Percentiles rank a stretch among this genome's conserved stretches.
Evolutionary conservation across 257 asterid genomes (phyloP).

Genomic region (Lycium barbarum): DNA sequence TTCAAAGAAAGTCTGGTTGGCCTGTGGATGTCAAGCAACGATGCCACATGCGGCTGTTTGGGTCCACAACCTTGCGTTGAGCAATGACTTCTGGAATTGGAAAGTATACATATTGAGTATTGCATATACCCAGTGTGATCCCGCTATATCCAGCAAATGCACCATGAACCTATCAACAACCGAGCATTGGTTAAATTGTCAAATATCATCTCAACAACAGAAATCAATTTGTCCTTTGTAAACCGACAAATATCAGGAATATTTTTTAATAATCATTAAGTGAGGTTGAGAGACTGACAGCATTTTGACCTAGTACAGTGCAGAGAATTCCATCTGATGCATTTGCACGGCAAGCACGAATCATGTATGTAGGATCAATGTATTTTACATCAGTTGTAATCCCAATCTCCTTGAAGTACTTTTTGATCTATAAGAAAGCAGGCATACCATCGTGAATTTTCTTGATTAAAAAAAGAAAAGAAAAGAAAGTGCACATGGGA

Average conservation of each 20-base stretch:
- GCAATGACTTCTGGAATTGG: conserved; percentile 92
- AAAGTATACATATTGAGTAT: conserved; percentile 85
- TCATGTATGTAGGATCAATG: conserved; percentile 97
- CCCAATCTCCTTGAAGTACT: conserved; percentile 73
- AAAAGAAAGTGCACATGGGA: neutral
- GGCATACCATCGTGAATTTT: conserved; percentile 28
- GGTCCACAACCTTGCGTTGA: conserved; percentile 70
- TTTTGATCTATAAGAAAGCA: conserved; percentile 61
- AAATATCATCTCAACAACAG: neutral
- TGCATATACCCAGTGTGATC: conserved; percentile 94
- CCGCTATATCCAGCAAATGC: conserved; percentile 98
- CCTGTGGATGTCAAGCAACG: conserved; percentile 97
- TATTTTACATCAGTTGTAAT: conserved; percentile 85
- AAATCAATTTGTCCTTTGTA: neutral
- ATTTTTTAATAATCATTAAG: neutral
- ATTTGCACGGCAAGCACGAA: conserved; percentile 98
- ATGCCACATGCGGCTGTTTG: conserved; percentile 99
- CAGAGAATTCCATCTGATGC: conserved; percentile 97
- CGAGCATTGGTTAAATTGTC: neutral
- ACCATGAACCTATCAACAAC: conserved; percentile 81
- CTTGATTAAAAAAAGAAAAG: neutral
- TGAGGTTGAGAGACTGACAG: conserved; percentile 56
- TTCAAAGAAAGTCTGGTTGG: conserved; percentile 84
- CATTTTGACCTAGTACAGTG: conserved; percentile 97
- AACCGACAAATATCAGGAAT: neutral